phyloP scores from a whole-genome alignment of 305 asterid genomes.

The Petunia hybrid region DNA sequence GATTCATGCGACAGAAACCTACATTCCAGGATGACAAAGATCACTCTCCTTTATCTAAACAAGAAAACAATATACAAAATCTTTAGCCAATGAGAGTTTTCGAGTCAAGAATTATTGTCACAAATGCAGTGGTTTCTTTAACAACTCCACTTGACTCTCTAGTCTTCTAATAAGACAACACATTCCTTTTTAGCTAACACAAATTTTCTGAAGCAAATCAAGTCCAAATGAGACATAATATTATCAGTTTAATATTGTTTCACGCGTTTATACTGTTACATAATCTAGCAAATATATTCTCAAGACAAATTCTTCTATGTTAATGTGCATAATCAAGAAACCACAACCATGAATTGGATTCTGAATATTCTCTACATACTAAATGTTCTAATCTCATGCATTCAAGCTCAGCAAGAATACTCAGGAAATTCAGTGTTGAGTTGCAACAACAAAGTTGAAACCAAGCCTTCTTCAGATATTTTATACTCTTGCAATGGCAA shows the following conservation, averaged over 20 bases:
- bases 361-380: constrained; percentile 35
- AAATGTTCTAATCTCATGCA: constrained; percentile 35
- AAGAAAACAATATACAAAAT: too few relatives aligned
- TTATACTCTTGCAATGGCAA: constrained; percentile 57
- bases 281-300: constrained; percentile 30
- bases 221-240: neutral
- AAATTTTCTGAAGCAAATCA: neutral
- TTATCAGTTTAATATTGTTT: constrained; percentile 38
- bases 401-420: constrained; percentile 54
- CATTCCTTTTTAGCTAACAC: neutral
- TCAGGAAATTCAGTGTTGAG: constrained; percentile 45
- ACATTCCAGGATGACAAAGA: too few relatives aligned
- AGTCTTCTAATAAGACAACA: constrained; percentile 6
- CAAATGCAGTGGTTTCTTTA: neutral
- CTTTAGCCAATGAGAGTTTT: neutral
- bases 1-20: neutral
- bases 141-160: neutral
- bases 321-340: constrained; percentile 14
- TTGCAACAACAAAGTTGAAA: constrained; percentile 37
- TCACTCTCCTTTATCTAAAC: too few relatives aligned
- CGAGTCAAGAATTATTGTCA: constrained; percentile 12
- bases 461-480: constrained; percentile 35
- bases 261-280: constrained; percentile 45
- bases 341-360: constrained; percentile 43
- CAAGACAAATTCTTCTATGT: constrained; percentile 24